Percentiles rank a stretch among this genome's conserved stretches.
These are phyloP conservation scores for Chrysoporthe austroafricana DNA, from an alignment of 2,329 filamentous ascomycete species.

Conservation along the genomic window DNA sequence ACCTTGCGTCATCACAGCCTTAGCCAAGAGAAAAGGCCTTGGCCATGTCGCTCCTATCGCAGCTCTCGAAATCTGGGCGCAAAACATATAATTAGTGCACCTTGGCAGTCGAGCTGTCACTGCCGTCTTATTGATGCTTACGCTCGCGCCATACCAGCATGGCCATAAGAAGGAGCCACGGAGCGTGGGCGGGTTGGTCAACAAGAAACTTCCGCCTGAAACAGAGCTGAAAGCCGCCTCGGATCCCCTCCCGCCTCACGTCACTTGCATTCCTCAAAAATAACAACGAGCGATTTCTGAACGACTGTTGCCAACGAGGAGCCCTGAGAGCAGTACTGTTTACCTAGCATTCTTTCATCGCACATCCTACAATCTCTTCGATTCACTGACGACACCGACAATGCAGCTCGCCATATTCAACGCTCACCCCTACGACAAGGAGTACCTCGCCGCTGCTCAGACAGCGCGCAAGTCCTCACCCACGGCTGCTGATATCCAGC, in stretches of 20 bases:
- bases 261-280: not conserved
- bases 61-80: no score
- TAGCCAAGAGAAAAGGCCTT: no score
- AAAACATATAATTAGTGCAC: not conserved
- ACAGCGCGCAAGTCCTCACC: constrained; percentile 38
- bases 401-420: constrained; percentile 69
- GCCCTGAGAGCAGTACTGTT: not conserved
- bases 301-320: not conserved
- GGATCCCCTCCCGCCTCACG: not conserved
- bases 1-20: no score
- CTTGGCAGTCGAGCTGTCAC: not conserved
- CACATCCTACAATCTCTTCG: not conserved
- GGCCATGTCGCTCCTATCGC: no score
- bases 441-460: constrained; percentile 53
- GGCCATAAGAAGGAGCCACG: not conserved
- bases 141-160: not conserved
- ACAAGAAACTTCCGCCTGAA: not conserved
- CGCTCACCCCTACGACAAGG: constrained; percentile 65
- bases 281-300: not conserved
- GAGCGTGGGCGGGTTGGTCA: no score
- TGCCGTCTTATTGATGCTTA: not conserved
- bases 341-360: not conserved
- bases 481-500: constrained; percentile 43
- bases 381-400: constrained; percentile 11
- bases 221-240: not conserved